Conservation (phyloP, 768 basidiomycete species). For the Russula brevipes region DNA sequence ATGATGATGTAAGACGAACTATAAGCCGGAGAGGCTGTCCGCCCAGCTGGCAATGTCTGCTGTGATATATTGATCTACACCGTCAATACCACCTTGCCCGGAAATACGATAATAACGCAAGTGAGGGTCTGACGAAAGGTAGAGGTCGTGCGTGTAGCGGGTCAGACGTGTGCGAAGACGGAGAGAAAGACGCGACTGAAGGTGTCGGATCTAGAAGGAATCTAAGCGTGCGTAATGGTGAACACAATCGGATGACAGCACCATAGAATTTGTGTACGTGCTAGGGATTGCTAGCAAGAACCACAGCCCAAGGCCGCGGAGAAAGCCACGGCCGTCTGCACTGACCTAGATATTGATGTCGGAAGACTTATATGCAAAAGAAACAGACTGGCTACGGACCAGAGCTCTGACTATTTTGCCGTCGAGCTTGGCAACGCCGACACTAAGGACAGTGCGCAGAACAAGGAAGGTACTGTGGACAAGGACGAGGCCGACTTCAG, state of each 20-base stretch:
- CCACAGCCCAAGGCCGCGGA: constrained; percentile 80
- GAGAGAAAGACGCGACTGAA: constrained; percentile 82
- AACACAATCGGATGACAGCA: constrained; percentile 27
- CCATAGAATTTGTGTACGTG: constrained; percentile 95
- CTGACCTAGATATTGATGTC: constrained; percentile 45
- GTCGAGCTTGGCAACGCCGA: constrained; percentile 83
- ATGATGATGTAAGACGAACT: constrained; percentile 49
- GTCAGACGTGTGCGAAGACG: constrained; percentile 81
- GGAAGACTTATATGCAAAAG: not conserved
- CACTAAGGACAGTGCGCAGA: constrained; percentile 78
- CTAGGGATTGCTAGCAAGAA: constrained; percentile 87
- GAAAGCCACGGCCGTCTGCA: constrained; percentile 79
- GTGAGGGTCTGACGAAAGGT: constrained; percentile 69
- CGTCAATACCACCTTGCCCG: constrained; percentile 43
- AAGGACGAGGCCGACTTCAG: constrained; percentile 67
- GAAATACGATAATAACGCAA: constrained; percentile 60
- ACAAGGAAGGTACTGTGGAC: constrained; percentile 84
- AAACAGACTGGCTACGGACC: constrained; percentile 36
- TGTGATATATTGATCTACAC: constrained; percentile 89
- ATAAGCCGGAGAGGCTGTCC: constrained; percentile 77
- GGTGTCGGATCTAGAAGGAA: constrained; percentile 64
- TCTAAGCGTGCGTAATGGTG: not conserved
- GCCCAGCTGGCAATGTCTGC: constrained; percentile 89
- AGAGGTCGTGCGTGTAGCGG: constrained; percentile 87
- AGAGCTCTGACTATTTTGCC: constrained; percentile 86